Evolutionary conservation across 176 grass and related monocot species (phyloP).

Genomic region (Carex kokanica): DNA sequence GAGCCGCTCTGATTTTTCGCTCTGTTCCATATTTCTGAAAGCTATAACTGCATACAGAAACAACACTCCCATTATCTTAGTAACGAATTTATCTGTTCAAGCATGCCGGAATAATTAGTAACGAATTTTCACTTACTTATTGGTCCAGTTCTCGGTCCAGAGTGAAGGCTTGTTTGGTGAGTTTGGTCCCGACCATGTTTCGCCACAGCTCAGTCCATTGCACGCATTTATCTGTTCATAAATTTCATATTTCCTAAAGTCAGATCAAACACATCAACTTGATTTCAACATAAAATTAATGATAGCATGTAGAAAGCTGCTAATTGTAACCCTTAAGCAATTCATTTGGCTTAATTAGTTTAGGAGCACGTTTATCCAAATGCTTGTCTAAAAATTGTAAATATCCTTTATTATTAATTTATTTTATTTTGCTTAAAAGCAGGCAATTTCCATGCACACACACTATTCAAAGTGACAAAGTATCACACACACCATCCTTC

Average conservation of each 20-base stretch:
- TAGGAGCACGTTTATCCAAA: background rate
- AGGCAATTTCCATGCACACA: background rate
- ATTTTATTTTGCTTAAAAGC: background rate
- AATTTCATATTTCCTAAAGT: constrained; percentile 18
- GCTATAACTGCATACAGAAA: constrained; percentile 8
- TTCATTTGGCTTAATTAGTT: background rate
- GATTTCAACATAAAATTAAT: constrained; percentile 10
- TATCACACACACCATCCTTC: background rate
- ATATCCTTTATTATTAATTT: background rate
- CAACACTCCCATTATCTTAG: background rate
- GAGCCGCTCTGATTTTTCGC: constrained; percentile 45
- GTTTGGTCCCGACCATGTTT: constrained; percentile 81
- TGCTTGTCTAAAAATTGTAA: background rate
- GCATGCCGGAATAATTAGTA: background rate
- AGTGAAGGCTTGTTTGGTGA: constrained; percentile 73
- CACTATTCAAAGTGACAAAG: background rate
- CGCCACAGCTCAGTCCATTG: constrained; percentile 68
- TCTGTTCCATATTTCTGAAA: constrained; percentile 55
- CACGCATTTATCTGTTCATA: constrained; percentile 75
- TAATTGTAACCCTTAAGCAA: background rate
- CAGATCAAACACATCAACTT: background rate
- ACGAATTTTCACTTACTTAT: constrained; percentile 37
- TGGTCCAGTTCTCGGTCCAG: constrained; percentile 94
- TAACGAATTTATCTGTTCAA: constrained; percentile 15
- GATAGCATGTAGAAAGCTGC: background rate